Percentiles rank a stretch among this genome's conserved stretches.
Evolutionary conservation across 2,329 filamentous ascomycete genomes (phyloP).

Genomic region (Cladosporium austrohemisphaericum): DNA sequence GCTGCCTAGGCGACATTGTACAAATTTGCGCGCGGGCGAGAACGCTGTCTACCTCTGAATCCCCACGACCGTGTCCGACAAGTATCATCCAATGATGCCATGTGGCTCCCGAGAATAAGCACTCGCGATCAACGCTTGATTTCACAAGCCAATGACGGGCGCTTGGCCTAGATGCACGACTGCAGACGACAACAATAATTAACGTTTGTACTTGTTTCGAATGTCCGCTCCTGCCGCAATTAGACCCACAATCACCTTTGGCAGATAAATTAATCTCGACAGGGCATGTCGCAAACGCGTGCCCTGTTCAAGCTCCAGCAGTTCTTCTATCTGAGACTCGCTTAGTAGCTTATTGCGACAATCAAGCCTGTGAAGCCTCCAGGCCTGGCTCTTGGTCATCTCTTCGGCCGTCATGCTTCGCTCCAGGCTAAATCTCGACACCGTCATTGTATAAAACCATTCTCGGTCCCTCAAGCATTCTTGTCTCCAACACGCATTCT

Average conservation of each 20-base stretch:
- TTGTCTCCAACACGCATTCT: neutral
- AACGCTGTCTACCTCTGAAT: neutral
- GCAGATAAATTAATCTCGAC: neutral
- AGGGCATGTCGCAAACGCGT: neutral
- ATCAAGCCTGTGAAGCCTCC: conserved; percentile 12
- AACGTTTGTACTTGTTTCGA: too few species aligned
- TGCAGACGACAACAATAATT: too few species aligned
- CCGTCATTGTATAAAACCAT: neutral
- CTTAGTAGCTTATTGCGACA: conserved; percentile 8
- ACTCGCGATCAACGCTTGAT: too few species aligned
- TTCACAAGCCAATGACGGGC: too few species aligned
- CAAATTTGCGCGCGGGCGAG: neutral
- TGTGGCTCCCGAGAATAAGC: too few species aligned
- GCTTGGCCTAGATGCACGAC: too few species aligned
- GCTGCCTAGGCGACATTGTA: too few species aligned
- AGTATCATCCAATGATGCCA: too few species aligned
- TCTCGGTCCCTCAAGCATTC: neutral
- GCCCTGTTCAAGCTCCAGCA: conserved; percentile 6
- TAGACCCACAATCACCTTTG: neutral
- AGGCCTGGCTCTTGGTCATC: conserved; percentile 9
- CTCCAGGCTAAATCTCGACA: neutral
- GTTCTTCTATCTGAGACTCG: conserved; percentile 7
- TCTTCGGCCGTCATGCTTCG: neutral
- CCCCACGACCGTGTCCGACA: too few species aligned
- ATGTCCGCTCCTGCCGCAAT: too few species aligned